Conservation (phyloP, 2,329 filamentous ascomycete species). For the Claviceps sp. region DNA sequence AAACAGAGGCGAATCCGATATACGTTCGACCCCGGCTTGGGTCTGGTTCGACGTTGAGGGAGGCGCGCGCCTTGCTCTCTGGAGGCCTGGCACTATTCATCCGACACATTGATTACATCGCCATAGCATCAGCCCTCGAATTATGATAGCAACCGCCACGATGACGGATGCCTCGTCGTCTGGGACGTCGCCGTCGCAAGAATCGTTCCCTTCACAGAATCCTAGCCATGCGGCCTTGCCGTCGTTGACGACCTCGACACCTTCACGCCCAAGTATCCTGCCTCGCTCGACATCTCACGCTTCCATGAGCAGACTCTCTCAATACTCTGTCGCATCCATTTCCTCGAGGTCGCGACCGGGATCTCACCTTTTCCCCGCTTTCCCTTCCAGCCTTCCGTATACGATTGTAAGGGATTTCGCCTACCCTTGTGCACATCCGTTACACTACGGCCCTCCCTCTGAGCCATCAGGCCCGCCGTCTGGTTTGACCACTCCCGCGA, state of each 20-base stretch:
- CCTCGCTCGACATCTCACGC: constrained; percentile 61
- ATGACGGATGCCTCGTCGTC: constrained; percentile 45
- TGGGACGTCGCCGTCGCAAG: constrained; percentile 37
- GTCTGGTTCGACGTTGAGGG: background rate
- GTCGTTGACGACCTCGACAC: constrained; percentile 43
- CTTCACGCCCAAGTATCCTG: constrained; percentile 43
- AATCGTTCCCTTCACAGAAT: constrained; percentile 32
- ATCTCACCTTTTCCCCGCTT: constrained; percentile 71
- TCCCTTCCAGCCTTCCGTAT: constrained; percentile 75
- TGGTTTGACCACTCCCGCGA: constrained; percentile 70
- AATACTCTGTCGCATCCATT: constrained; percentile 62
- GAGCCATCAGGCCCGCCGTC: constrained; percentile 59
- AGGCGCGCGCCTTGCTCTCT: background rate
- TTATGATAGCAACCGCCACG: constrained; percentile 31
- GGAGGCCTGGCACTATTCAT: background rate
- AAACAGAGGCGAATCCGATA: background rate
- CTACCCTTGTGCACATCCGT: constrained; percentile 66
- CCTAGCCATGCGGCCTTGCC: constrained; percentile 41
- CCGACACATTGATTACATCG: background rate
- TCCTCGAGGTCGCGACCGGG: constrained; percentile 61
- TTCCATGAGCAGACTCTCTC: constrained; percentile 69
- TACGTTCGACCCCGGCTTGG: background rate
- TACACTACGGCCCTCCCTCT: constrained; percentile 88
- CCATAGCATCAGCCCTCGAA: constrained; percentile 6
- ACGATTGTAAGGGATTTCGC: constrained; percentile 93